Evolutionary conservation across 106 monocot species (phyloP).

Genomic region (Platanthera guangdongensis): DNA sequence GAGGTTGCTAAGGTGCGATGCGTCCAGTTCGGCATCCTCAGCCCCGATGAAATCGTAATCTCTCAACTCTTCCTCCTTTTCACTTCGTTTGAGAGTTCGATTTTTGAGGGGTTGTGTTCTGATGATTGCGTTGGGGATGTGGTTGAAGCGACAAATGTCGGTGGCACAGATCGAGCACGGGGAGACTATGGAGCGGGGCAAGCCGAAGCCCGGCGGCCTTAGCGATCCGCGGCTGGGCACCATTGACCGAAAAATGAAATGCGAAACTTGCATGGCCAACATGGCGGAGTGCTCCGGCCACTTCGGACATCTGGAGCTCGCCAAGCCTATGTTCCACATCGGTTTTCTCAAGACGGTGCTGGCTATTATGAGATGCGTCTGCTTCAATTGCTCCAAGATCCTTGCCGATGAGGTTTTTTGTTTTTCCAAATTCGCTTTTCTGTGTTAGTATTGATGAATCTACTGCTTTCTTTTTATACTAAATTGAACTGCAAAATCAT

Average conservation of each 20-base stretch:
- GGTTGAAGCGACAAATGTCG: constrained; percentile 90
- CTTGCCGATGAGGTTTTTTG: constrained; percentile 75
- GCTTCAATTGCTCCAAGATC: constrained; percentile 98
- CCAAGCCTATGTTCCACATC: constrained; percentile 98
- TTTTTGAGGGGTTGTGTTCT: constrained; percentile 1
- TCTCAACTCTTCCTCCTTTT: background rate
- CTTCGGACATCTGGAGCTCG: constrained; percentile 96
- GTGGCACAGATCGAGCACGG: constrained; percentile 79
- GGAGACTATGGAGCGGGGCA: constrained; percentile 88
- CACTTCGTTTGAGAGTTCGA: background rate
- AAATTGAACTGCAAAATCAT: background rate
- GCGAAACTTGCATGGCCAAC: constrained; percentile 91
- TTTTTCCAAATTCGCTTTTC: background rate
- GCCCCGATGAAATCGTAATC: constrained; percentile 93
- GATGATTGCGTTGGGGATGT: background rate
- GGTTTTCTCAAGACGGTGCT: constrained; percentile 98
- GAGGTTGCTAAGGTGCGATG: constrained; percentile 88
- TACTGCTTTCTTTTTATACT: background rate
- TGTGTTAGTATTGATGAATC: background rate
- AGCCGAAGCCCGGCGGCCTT: constrained; percentile 80
- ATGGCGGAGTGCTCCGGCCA: constrained; percentile 99
- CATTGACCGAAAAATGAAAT: constrained; percentile 96
- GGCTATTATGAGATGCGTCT: constrained; percentile 92
- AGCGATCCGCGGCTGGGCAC: constrained; percentile 90
- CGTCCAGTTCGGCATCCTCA: constrained; percentile 94